phyloP scores from a whole-genome alignment of 139 green algal genomes.

The Chlamydomonas asymmetrica region DNA sequence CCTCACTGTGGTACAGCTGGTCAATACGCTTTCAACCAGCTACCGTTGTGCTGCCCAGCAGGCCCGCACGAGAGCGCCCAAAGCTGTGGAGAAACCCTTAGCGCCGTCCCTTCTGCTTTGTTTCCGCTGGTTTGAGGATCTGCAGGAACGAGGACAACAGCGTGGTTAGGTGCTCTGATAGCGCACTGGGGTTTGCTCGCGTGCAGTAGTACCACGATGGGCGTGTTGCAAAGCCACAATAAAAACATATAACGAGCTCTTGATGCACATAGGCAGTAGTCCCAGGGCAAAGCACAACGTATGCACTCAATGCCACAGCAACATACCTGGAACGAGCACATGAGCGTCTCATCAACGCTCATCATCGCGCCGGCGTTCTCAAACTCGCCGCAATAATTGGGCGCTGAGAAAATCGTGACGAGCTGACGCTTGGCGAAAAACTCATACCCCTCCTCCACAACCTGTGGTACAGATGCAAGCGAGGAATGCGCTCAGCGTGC shows the following conservation, averaged over 20 bases:
- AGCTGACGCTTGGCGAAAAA: constrained; percentile 99
- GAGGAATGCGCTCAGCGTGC: too few species aligned
- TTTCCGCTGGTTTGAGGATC: constrained; percentile 97
- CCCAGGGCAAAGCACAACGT: not conserved
- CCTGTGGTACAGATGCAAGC: constrained; percentile 65
- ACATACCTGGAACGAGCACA: constrained; percentile 97
- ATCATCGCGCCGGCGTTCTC: constrained; percentile 99
- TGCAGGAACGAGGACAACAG: too few species aligned
- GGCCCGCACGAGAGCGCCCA: too few species aligned
- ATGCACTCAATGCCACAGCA: too few species aligned
- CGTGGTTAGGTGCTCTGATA: too few species aligned
- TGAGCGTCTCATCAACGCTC: constrained; percentile 98
- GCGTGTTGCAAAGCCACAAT: not conserved
- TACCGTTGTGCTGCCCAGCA: too few species aligned
- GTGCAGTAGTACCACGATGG: too few species aligned
- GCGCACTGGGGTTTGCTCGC: too few species aligned
- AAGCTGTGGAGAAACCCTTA: not conserved
- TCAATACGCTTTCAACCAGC: too few species aligned
- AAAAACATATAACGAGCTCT: not conserved
- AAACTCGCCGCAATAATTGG: constrained; percentile 99
- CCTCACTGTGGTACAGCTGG: too few species aligned
- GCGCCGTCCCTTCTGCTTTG: constrained; percentile 45
- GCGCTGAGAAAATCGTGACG: constrained; percentile 98
- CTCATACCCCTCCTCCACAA: constrained; percentile 99
- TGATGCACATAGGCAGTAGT: not conserved